Conservation (phyloP, 768 basidiomycete genomes). For the Termitomyces sp. region DNA sequence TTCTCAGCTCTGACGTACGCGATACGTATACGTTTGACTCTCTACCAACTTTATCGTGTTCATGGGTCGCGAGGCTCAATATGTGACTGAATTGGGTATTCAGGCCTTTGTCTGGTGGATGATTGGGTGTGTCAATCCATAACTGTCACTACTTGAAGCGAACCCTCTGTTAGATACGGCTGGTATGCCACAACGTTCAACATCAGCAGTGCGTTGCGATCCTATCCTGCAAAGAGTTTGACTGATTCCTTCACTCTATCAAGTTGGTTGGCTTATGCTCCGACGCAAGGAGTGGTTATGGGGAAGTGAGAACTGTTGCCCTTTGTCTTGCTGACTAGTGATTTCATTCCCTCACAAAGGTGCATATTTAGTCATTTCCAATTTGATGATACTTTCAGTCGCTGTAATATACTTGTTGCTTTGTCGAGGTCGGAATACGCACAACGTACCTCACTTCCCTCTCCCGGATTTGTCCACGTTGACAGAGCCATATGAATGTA, state of each 20-base stretch:
- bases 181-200: conserved; percentile 28
- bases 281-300: conserved; percentile 12
- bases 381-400: conserved; percentile 19
- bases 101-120: conserved; percentile 19
- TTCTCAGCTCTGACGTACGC: too few relatives aligned
- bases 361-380: conserved; percentile 24
- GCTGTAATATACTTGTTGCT: conserved; percentile 29
- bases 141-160: not conserved
- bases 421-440: conserved; percentile 25
- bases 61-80: conserved; percentile 6
- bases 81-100: conserved; percentile 12
- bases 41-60: not conserved
- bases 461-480: conserved; percentile 25
- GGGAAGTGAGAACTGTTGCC: conserved; percentile 17
- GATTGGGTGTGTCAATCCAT: conserved; percentile 18
- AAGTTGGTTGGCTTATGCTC: conserved; percentile 27
- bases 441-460: conserved; percentile 24
- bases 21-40: too few relatives aligned
- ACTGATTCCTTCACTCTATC: not conserved
- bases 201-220: conserved; percentile 21
- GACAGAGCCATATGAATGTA: conserved; percentile 35
- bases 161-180: conserved; percentile 20
- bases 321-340: not conserved
- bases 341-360: conserved; percentile 13
- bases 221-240: not conserved